A percentile compares a stretch with the other conserved stretches of the same genome.
phyloP scores from a whole-genome alignment of 1,139 yeast genomes.

The Sugiyamaella neomexicana region DNA sequence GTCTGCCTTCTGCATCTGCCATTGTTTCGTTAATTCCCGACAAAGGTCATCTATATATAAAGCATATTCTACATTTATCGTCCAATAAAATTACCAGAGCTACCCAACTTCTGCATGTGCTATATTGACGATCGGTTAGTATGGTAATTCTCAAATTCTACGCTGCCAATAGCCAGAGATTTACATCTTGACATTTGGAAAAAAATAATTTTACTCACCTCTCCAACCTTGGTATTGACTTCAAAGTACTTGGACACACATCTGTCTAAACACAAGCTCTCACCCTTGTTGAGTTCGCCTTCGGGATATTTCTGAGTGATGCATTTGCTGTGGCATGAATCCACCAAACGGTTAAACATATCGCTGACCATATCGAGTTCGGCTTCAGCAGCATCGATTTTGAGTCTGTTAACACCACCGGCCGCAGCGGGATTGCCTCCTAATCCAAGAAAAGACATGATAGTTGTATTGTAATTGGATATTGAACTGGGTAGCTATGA shows the following conservation, averaged over 20 bases:
- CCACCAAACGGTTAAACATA: slow-evolving; percentile 85
- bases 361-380: slow-evolving; percentile 96
- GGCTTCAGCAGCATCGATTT: slow-evolving; percentile 74
- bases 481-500: no score
- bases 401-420: slow-evolving; percentile 41
- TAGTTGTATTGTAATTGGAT: background rate
- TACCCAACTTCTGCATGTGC: slow-evolving; percentile 40
- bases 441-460: slow-evolving; percentile 78
- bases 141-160: no score
- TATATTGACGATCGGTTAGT: slow-evolving; percentile 6
- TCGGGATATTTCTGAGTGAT: slow-evolving; percentile 66
- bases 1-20: background rate
- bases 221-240: slow-evolving; percentile 95
- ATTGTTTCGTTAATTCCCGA: background rate
- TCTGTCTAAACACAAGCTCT: slow-evolving; percentile 90
- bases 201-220: slow-evolving; percentile 40
- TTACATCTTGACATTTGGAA: no score
- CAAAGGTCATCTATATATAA: slow-evolving; percentile 11
- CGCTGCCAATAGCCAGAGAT: no score
- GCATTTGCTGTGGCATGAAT: slow-evolving; percentile 89
- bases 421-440: slow-evolving; percentile 53
- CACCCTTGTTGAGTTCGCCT: slow-evolving; percentile 79
- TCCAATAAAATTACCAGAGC: slow-evolving; percentile 34
- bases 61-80: slow-evolving; percentile 13
- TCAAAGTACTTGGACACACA: slow-evolving; percentile 97